Conservation (phyloP, 2,329 filamentous ascomycete species). For the Penicillium sp. region DNA sequence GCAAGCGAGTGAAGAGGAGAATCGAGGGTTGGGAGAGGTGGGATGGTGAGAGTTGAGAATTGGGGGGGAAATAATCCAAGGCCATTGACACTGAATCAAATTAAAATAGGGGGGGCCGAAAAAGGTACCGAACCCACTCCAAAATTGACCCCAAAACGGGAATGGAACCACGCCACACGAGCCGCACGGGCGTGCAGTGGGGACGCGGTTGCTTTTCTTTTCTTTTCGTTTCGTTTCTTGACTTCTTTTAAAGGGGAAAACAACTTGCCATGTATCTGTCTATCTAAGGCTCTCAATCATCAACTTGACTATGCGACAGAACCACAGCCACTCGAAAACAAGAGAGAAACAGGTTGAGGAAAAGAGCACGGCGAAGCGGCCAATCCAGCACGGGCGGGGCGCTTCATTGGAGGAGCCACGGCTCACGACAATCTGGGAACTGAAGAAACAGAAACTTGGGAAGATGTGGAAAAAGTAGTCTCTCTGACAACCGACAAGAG, state of each 20-base stretch:
- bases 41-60: not conserved
- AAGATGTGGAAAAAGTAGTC: not conserved
- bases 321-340: not conserved
- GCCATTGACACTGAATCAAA: no score
- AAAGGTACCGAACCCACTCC: no score
- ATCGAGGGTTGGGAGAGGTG: not conserved
- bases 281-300: not conserved
- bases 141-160: no score
- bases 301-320: not conserved
- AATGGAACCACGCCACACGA: not conserved
- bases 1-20: not conserved
- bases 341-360: not conserved
- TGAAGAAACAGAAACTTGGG: not conserved
- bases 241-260: not conserved
- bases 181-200: not conserved
- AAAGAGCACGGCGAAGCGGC: not conserved
- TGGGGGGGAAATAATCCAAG: conserved; percentile 1
- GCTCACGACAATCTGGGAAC: not conserved
- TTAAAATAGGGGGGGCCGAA: conserved; percentile 8
- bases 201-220: not conserved
- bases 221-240: not conserved
- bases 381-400: conserved; percentile 12
- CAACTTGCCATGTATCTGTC: no score
- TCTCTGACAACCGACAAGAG: no score
- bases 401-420: conserved; percentile 15